phyloP scores from a whole-genome alignment of 768 basidiomycete species.

The Panaeolus papilionaceus region DNA sequence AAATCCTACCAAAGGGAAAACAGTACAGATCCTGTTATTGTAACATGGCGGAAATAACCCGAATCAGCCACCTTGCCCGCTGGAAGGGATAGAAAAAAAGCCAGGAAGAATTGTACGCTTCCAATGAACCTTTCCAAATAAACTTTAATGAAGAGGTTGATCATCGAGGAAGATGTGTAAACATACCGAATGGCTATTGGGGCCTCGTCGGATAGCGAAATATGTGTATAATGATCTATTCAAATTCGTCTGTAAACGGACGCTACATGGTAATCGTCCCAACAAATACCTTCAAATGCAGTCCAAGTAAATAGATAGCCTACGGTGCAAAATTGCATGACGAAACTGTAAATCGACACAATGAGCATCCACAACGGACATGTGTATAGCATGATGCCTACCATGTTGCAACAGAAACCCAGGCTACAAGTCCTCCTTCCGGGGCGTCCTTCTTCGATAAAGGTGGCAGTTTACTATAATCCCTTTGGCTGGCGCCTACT shows the following conservation, averaged over 20 bases:
- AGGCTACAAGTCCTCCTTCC: slow-evolving; percentile 49
- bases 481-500: slow-evolving; percentile 23
- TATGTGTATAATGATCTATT: slow-evolving; percentile 48
- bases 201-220: slow-evolving; percentile 41
- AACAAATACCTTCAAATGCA: slow-evolving; percentile 39
- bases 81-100: slow-evolving; percentile 46
- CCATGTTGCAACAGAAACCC: slow-evolving; percentile 52
- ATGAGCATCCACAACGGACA: not conserved
- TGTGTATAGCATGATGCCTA: slow-evolving; percentile 32
- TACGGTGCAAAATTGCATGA: slow-evolving; percentile 51
- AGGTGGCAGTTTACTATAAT: slow-evolving; percentile 30
- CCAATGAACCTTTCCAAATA: slow-evolving; percentile 50
- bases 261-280: no score
- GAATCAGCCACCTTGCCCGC: slow-evolving; percentile 51
- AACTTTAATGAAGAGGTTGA: slow-evolving; percentile 13
- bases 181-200: slow-evolving; percentile 49
- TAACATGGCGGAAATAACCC: slow-evolving; percentile 46
- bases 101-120: slow-evolving; percentile 51
- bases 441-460: slow-evolving; percentile 29
- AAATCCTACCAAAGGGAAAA: slow-evolving; percentile 33
- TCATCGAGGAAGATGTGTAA: not conserved
- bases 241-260: slow-evolving; percentile 33
- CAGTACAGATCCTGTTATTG: slow-evolving; percentile 32
- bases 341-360: slow-evolving; percentile 35
- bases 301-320: slow-evolving; percentile 42